Evolutionary conservation across 805 yeast genomes (phyloP), one percentile per base, ranked within the genome.

Genomic region (Saccharomycopsis fibuligera): DNA sequence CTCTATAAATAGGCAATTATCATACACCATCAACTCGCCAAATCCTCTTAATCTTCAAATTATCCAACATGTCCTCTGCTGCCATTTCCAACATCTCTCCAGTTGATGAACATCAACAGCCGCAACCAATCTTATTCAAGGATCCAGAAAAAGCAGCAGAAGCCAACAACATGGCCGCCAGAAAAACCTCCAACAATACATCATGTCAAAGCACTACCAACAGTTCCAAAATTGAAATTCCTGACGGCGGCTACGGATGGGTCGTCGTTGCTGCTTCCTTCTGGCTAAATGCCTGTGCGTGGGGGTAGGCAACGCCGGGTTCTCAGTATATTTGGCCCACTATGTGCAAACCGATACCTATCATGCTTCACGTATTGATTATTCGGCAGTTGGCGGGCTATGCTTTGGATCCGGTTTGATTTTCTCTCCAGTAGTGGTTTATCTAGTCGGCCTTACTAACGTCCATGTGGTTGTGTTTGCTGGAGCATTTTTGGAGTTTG

Each of bases 251-350:
- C 9, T 44, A 40, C 30, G 79, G 78, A 4, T 73, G 80, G 76
- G 71, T 76, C 1, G 62, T 75, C 12, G 72, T 73, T n/a, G 58
- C 71, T 25, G 72, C 73, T 0, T 61, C 68, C 24, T 61, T 66
- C 42, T 49, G 74, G 1, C 60, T 72, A 45, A 73, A 70, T 51
- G 67, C 69, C 54, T 62, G 68, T 38, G 70, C 78, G 1, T 77
- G 81, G 81, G 83, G 83, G 31, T 27, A 14, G 69, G 77, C 48
- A 77, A 76, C 54, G 66, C 78, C 3, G 79, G 77, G 0, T 77
- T 66, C 57, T 73, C 79, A 2, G 63, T 77, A 10, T 76, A 75
- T 55, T 65, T 78, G 37, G 70, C 79, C 9, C 63, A 69, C 45
- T 79, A 77, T 57, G 50, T 78, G 22, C 66, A 70, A 35, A 51